These are phyloP conservation scores for Alternaria ventricosa DNA, from an alignment of 2,329 filamentous ascomycete genomes.

Conservation along the genomic window DNA sequence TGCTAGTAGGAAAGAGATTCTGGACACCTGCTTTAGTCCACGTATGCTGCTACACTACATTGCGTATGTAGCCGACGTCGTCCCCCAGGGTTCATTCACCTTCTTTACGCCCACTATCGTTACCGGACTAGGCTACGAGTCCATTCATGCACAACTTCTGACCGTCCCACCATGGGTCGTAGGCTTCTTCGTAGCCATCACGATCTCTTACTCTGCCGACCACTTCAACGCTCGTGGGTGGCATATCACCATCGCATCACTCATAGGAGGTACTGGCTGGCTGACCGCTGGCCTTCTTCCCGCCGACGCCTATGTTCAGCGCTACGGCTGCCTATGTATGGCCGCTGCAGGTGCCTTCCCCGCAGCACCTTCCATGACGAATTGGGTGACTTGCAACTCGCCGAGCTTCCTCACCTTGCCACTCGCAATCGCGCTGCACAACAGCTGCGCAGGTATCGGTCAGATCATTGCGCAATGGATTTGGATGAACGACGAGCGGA, in stretches of 20 bases:
- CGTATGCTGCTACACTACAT: slow-evolving; percentile 3
- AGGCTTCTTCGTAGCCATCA: slow-evolving; percentile 54
- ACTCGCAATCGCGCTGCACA: slow-evolving; percentile 4
- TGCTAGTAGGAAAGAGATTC: not conserved
- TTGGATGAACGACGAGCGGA: not conserved
- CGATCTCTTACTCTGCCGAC: slow-evolving; percentile 25
- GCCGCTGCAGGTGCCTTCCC: slow-evolving; percentile 6
- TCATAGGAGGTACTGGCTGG: not conserved
- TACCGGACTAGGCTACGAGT: slow-evolving; percentile 60
- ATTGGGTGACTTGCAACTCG: slow-evolving; percentile 6
- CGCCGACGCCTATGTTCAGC: slow-evolving; percentile 4
- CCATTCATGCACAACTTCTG: slow-evolving; percentile 68
- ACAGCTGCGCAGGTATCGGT: not conserved
- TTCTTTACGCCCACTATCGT: slow-evolving; percentile 71
- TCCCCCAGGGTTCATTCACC: slow-evolving; percentile 51
- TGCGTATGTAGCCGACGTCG: slow-evolving; percentile 2
- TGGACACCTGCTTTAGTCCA: not conserved
- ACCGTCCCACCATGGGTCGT: slow-evolving; percentile 63
- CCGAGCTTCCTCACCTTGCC: slow-evolving; percentile 5
- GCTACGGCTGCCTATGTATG: slow-evolving; percentile 5
- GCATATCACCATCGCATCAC: slow-evolving; percentile 5
- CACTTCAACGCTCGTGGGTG: slow-evolving; percentile 19
- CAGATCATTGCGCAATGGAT: slow-evolving; percentile 5
- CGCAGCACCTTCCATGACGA: slow-evolving; percentile 8
- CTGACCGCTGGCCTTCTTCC: slow-evolving; percentile 3